A percentile compares a stretch with the other conserved stretches of the same genome.
phyloP scores from a whole-genome alignment of 768 basidiomycete species.

The Boletus vermiculosoides region DNA sequence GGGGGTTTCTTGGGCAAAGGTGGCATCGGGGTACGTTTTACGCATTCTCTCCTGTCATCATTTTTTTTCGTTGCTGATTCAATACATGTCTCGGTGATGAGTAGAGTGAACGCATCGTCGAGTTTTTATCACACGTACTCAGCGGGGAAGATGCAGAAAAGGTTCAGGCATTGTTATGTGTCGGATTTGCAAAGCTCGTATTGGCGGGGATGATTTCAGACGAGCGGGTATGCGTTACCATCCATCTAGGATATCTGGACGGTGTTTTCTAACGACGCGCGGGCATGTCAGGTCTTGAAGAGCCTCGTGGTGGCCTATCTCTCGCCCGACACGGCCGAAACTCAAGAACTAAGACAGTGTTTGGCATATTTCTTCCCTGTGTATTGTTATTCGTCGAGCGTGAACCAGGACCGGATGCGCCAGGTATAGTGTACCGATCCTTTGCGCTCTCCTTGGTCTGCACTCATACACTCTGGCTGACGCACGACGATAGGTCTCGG shows the following conservation, averaged over 20 bases:
- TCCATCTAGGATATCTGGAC: background rate
- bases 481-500: slow-evolving; percentile 55
- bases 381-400: slow-evolving; percentile 77
- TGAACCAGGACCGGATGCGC: slow-evolving; percentile 73
- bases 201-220: slow-evolving; percentile 74
- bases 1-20: slow-evolving; percentile 55
- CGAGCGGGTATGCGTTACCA: slow-evolving; percentile 50
- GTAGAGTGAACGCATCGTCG: slow-evolving; percentile 59
- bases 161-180: slow-evolving; percentile 68
- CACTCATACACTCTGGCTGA: background rate
- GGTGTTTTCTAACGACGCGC: background rate
- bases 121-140: slow-evolving; percentile 58
- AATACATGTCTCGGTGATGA: background rate
- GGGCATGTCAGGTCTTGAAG: slow-evolving; percentile 41
- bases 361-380: slow-evolving; percentile 84
- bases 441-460: background rate
- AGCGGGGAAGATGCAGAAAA: slow-evolving; percentile 55
- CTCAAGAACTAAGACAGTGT: slow-evolving; percentile 84
- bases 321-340: slow-evolving; percentile 78
- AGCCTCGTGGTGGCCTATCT: slow-evolving; percentile 63
- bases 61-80: background rate
- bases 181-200: slow-evolving; percentile 86
- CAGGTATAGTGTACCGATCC: slow-evolving; percentile 28
- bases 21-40: slow-evolving; percentile 32
- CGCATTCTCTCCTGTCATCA: background rate